Conservation (phyloP, 129 eudicot species). For the Ambrosia artemisiifolia region DNA sequence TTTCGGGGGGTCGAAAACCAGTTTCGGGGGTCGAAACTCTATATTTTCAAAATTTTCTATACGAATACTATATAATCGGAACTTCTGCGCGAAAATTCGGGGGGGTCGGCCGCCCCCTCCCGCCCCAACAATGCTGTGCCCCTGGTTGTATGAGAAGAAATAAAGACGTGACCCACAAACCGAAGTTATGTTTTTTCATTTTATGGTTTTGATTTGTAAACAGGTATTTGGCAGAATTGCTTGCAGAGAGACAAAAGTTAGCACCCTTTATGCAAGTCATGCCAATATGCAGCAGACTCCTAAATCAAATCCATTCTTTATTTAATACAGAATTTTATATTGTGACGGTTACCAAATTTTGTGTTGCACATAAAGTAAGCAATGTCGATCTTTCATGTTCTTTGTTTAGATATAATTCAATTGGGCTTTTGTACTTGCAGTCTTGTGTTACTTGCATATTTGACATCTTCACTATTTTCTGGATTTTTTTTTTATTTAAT, state of each 20-base stretch:
- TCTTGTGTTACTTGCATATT: not conserved
- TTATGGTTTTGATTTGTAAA: conserved; percentile 6
- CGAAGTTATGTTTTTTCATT: conserved; percentile 1
- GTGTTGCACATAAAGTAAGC: conserved; percentile 2
- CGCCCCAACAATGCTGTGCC: too few species aligned
- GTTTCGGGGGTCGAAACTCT: too few species aligned
- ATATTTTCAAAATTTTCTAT: too few species aligned
- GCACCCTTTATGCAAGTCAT: conserved; percentile 72
- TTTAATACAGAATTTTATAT: not conserved
- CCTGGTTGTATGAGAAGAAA: conserved; percentile 12
- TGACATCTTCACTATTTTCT: not conserved
- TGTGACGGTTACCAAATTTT: not conserved
- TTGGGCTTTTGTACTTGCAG: conserved; percentile 1
- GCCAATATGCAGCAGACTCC: conserved; percentile 73
- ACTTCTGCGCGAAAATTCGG: too few species aligned
- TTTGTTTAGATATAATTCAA: not conserved
- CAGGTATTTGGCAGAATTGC: conserved; percentile 68
- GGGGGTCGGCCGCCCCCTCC: too few species aligned
- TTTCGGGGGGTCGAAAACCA: too few species aligned
- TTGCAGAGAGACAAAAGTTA: conserved; percentile 70
- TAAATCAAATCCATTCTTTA: conserved; percentile 41
- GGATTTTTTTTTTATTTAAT: not conserved
- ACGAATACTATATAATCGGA: too few species aligned
- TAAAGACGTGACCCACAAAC: conserved; percentile 1
- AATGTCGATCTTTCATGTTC: not conserved